Conservation (phyloP, 129 eudicot genomes). For the Saposhnikovia divaricata region DNA sequence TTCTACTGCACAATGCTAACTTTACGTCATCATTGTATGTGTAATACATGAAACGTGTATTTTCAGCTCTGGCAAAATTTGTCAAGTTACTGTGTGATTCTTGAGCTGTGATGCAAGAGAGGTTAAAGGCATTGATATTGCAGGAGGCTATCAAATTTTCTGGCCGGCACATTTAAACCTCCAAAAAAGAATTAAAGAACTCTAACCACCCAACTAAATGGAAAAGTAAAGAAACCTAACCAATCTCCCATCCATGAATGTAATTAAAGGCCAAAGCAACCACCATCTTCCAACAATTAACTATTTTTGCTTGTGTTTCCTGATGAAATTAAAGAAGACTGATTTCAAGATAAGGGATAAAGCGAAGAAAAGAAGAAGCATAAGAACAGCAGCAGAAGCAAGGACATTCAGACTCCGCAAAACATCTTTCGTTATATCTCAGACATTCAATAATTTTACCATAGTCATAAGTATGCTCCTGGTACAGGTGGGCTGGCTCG, state of each 20-base stretch:
- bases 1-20: background rate
- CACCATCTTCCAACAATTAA: slow-evolving; percentile 16
- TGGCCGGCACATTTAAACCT: background rate
- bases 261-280: slow-evolving; percentile 22
- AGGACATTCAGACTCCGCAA: background rate
- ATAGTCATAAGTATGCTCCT: background rate
- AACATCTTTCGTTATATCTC: background rate
- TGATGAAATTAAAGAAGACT: background rate
- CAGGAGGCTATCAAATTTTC: background rate
- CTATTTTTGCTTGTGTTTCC: background rate
- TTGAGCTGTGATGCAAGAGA: background rate
- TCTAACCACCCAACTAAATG: slow-evolving; percentile 17
- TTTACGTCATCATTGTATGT: background rate
- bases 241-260: slow-evolving; percentile 20
- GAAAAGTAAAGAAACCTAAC: slow-evolving; percentile 18
- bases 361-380: background rate
- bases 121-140: slow-evolving; percentile 7
- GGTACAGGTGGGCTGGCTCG: background rate
- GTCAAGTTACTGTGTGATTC: background rate
- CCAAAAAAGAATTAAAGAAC: slow-evolving; percentile 10
- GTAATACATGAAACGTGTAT: background rate
- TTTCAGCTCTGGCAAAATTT: background rate
- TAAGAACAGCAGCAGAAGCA: background rate
- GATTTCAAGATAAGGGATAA: background rate
- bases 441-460: background rate